A percentile compares a stretch with the other conserved stretches of the same genome.
phyloP scores from a whole-genome alignment of 1,284 basidiomycete species.

The Singerocomus inundabilis region DNA sequence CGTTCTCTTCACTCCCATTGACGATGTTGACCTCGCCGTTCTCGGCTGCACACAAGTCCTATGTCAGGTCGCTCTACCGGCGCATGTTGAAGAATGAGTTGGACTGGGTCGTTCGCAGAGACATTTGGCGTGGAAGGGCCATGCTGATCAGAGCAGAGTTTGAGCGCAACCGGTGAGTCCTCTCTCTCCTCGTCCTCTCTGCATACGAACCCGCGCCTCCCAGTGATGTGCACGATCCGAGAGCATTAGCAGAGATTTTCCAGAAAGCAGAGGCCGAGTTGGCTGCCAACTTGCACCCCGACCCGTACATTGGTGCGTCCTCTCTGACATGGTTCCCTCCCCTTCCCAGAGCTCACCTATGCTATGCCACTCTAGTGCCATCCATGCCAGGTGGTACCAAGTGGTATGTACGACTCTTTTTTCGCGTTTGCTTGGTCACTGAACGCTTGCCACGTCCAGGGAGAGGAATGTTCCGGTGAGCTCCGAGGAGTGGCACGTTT shows the following conservation, averaged over 20 bases:
- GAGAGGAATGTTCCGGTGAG: conserved; percentile 73
- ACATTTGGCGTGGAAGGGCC: conserved; percentile 83
- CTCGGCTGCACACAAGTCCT: conserved; percentile 75
- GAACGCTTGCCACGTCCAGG: conserved; percentile 40
- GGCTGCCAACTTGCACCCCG: conserved; percentile 73
- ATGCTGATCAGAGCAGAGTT: conserved; percentile 88
- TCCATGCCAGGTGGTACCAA: conserved; percentile 83
- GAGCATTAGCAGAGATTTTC: conserved; percentile 79
- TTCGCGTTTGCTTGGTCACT: conserved; percentile 10
- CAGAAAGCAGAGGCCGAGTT: conserved; percentile 80
- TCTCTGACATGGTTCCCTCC: neutral
- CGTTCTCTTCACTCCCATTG: conserved; percentile 2
- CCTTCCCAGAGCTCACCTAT: conserved; percentile 1
- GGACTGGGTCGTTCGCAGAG: conserved; percentile 86
- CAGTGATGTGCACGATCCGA: conserved; percentile 85
- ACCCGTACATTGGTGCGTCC: conserved; percentile 83
- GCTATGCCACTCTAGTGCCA: conserved; percentile 57
- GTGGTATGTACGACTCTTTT: conserved; percentile 57
- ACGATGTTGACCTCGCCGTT: conserved; percentile 58
- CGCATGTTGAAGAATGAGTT: conserved; percentile 82
- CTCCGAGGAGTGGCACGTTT: conserved; percentile 11
- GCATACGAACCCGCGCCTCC: neutral
- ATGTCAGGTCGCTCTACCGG: conserved; percentile 91
- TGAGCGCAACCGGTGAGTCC: conserved; percentile 81
- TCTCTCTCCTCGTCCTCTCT: neutral